Base-by-base conservation (phyloP, 164 flowering plant genomes). In the Tinospora cordifolia region DNA sequence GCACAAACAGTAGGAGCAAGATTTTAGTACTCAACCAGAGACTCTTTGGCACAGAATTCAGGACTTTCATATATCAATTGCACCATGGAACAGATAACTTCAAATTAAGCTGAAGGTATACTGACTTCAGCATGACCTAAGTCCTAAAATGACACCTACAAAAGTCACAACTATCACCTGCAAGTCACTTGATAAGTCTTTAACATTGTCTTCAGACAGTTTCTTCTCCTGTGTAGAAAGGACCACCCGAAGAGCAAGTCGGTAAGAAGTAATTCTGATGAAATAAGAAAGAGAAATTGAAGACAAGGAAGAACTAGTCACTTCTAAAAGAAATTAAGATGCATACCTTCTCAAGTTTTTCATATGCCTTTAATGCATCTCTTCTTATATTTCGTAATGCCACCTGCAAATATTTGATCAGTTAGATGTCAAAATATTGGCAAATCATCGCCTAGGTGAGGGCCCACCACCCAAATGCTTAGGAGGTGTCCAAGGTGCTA, bases 311-410 rank as follows among this genome's bases (percentile, higher is more conserved):
- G 26, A 30, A 47, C 11, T 19, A 58, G 13, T 41, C 25, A 15
- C 44, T 22, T 21, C 14, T 24, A 11, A 10, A 25, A 40, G 68
- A 24, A 57, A 60, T 49, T n/a, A 65, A 65, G 19, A 71, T 40
- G 62, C 69, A 75, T 66, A 88, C 98, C 98, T 93, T 91, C 82
- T 93, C 89, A 66, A 93, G 95, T 76, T 90, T 93, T 58, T 91
- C 96, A 75, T 87, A 90, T n/a, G 97, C 85, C 81, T 87, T 93
- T 71, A 91, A 66, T 40, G 88, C 96, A 83, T 93, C 98, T 82
- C 97, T 88, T 83, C 97, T 83, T 74, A 93, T 91, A 71, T 91
- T 93, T 82, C 98, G 83, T 73, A 93, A 30, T 36, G 98, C 98
- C 24, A 93, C 97, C 97, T 93, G 73, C 22, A 71, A 69, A 67